phyloP scores from a whole-genome alignment of 108 stramenopile species.

The Cyclotella sp. region DNA sequence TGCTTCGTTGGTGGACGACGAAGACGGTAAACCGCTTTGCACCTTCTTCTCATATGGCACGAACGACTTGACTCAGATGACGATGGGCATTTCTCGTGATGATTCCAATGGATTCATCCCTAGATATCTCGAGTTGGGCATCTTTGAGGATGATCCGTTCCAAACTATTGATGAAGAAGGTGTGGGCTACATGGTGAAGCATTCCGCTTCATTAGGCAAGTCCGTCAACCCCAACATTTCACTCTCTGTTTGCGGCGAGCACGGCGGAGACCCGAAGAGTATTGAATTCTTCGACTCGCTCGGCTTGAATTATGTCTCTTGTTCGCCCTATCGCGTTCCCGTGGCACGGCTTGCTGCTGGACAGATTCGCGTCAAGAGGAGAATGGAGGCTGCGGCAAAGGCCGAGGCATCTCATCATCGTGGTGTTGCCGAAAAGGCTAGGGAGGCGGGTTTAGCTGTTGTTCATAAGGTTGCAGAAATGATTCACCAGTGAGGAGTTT shows the following conservation, averaged over 20 bases:
- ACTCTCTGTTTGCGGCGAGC: conserved; percentile 88
- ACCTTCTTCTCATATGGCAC: conserved; percentile 88
- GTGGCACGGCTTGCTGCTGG: conserved; percentile 83
- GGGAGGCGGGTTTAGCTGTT: conserved; percentile 1
- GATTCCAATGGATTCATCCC: conserved; percentile 86
- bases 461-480: conserved; percentile 6
- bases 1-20: conserved; percentile 66
- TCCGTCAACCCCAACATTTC: conserved; percentile 62
- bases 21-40: conserved; percentile 66
- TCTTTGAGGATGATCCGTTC: conserved; percentile 86
- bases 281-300: conserved; percentile 77
- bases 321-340: conserved; percentile 90
- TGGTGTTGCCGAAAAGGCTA: background rate
- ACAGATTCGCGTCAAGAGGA: conserved; percentile 59
- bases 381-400: conserved; percentile 31
- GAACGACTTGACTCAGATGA: conserved; percentile 91
- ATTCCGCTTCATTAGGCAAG: conserved; percentile 63
- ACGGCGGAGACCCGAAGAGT: conserved; percentile 85
- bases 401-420: background rate
- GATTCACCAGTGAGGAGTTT: conserved; percentile 8
- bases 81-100: conserved; percentile 88
- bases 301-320: conserved; percentile 86
- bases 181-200: conserved; percentile 76
- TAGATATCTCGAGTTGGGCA: conserved; percentile 76
- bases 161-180: conserved; percentile 85